Evolutionary conservation across 225 moss, liverwort and hornwort species (phyloP).

Genomic region (Takakia lepidozioides): DNA sequence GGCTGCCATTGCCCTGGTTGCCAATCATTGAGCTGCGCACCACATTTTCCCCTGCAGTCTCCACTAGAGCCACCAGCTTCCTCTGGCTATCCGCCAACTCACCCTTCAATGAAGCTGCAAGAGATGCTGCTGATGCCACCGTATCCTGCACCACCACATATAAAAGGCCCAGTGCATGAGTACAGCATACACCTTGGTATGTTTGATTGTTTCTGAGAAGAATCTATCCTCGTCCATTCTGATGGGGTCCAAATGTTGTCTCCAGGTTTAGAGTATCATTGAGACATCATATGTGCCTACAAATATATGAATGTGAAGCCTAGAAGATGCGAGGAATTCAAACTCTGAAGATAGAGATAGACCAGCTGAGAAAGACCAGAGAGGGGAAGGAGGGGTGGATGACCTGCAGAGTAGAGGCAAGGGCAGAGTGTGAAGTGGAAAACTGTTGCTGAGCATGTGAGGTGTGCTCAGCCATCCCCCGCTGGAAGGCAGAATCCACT

Average conservation of each 20-base stretch:
- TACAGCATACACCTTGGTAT: too few relatives aligned
- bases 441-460: constrained; percentile 65
- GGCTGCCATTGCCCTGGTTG: constrained; percentile 53
- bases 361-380: not conserved
- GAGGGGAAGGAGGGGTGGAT: not conserved
- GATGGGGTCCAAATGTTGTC: too few relatives aligned
- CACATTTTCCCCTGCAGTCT: constrained; percentile 55
- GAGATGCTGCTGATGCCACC: constrained; percentile 58
- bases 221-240: too few relatives aligned
- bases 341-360: not conserved
- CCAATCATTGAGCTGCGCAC: constrained; percentile 36
- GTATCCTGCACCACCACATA: constrained; percentile 41
- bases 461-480: constrained; percentile 70
- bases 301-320: constrained; percentile 1
- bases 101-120: constrained; percentile 59
- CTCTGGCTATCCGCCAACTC: constrained; percentile 67
- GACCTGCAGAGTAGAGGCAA: constrained; percentile 81
- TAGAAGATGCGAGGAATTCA: not conserved
- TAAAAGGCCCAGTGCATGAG: too few relatives aligned
- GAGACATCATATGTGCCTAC: too few relatives aligned
- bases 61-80: constrained; percentile 61
- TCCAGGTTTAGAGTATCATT: too few relatives aligned
- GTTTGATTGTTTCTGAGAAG: too few relatives aligned
- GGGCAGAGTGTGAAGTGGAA: constrained; percentile 59
- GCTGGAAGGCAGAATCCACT: constrained; percentile 53